phyloP scores from a whole-genome alignment of 2,329 filamentous ascomycete genomes.

The Neopestalotiopsis sp. region DNA sequence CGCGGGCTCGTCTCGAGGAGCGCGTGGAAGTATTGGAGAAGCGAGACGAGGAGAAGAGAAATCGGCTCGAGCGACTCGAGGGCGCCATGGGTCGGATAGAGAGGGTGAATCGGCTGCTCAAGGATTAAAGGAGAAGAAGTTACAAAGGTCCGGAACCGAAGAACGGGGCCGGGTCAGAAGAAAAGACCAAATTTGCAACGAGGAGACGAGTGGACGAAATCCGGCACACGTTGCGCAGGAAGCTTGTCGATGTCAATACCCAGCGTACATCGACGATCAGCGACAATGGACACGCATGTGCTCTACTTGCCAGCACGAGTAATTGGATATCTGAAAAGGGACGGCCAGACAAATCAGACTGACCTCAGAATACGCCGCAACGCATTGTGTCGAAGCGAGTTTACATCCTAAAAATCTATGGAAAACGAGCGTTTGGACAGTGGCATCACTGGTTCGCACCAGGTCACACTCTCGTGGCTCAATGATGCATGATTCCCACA shows the following conservation, averaged over 20 bases:
- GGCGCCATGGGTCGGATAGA: slow-evolving; percentile 74
- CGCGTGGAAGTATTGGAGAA: slow-evolving; percentile 71
- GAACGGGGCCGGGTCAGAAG: slow-evolving; percentile 24
- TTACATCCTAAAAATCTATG: no score
- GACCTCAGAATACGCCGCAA: no score
- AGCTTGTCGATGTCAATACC: no score
- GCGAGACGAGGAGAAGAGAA: slow-evolving; percentile 73
- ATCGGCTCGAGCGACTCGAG: slow-evolving; percentile 73
- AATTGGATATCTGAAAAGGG: not conserved
- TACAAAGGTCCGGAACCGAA: slow-evolving; percentile 31
- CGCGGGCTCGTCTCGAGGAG: slow-evolving; percentile 74
- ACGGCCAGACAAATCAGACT: no score
- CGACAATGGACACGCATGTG: not conserved
- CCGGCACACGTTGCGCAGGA: no score
- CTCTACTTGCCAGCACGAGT: not conserved
- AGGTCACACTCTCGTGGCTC: no score
- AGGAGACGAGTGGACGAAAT: not conserved
- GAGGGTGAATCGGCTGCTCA: slow-evolving; percentile 68
- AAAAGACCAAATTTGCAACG: not conserved
- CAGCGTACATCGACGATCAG: no score
- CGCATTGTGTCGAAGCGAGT: not conserved
- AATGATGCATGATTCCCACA: no score
- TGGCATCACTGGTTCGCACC: no score
- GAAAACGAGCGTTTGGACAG: no score
- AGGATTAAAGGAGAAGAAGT: slow-evolving; percentile 17